These are phyloP conservation scores for Adansonia digitata DNA, from an alignment of 345 rosid species.

Conservation along the genomic window DNA sequence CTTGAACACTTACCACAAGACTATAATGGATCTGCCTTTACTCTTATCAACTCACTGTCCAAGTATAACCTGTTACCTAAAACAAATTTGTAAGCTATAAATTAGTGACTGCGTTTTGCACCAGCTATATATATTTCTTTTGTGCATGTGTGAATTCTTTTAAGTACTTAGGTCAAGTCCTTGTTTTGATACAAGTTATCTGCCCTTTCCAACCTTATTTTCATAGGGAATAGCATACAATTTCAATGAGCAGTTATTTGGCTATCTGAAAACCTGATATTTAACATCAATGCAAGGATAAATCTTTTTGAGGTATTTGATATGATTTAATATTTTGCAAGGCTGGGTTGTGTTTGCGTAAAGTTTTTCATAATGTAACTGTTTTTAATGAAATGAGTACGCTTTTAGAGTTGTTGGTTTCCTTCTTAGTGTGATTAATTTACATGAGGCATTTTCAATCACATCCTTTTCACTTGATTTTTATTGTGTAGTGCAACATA, in stretches of 20 bases:
- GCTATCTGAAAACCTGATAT: conserved; percentile 81
- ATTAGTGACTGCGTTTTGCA: not conserved
- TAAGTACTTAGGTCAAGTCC: conserved; percentile 4
- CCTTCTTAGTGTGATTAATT: conserved; percentile 1
- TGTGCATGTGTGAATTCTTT: not conserved
- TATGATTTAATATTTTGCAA: not conserved
- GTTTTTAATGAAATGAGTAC: not conserved
- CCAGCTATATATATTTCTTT: not conserved
- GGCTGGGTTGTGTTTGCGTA: not conserved
- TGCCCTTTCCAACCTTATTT: conserved; percentile 62
- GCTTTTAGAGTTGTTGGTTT: not conserved
- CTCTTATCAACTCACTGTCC: conserved; percentile 84
- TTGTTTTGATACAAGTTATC: conserved; percentile 13
- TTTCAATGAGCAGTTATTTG: conserved; percentile 75
- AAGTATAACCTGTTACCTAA: conserved; percentile 40
- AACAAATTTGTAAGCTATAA: not conserved
- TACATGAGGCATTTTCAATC: conserved; percentile 20
- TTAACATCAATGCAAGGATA: conserved; percentile 81
- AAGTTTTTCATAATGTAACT: not conserved
- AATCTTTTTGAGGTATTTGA: conserved; percentile 86
- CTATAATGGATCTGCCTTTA: conserved; percentile 88
- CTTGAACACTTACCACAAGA: conserved; percentile 80
- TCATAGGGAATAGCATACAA: conserved; percentile 80
- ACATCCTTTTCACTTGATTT: conserved; percentile 26
- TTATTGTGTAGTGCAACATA: conserved; percentile 81